A percentile compares a stretch with the other conserved stretches of the same genome.
Conservation (phyloP, 495 filamentous ascomycete genomes). For the Talaromyces borbonicus region DNA sequence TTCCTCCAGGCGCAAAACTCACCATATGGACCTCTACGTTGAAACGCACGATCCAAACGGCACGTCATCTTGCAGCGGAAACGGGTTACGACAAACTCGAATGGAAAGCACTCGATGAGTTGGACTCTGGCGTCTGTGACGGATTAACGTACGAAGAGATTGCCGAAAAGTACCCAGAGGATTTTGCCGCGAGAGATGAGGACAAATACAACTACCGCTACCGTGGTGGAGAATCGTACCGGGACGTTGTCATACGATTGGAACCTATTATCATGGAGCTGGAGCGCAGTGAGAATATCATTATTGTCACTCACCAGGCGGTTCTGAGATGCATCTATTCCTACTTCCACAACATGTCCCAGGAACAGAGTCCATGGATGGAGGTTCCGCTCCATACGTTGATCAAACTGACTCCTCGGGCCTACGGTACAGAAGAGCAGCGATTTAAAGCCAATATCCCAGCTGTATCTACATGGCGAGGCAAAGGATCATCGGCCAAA, state of each 20-base stretch:
- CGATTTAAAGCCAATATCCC: slow-evolving; percentile 81
- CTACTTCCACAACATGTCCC: slow-evolving; percentile 94
- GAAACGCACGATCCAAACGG: slow-evolving; percentile 84
- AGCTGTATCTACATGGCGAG: slow-evolving; percentile 89
- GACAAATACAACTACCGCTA: slow-evolving; percentile 99
- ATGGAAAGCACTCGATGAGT: slow-evolving; percentile 97
- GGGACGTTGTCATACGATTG: slow-evolving; percentile 92
- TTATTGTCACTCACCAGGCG: slow-evolving; percentile 96
- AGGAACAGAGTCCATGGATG: slow-evolving; percentile 95
- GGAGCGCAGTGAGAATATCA: slow-evolving; percentile 89
- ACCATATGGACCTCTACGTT: slow-evolving; percentile 97
- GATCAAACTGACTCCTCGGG: slow-evolving; percentile 89
- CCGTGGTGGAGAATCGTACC: slow-evolving; percentile 91
- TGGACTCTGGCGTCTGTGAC: slow-evolving; percentile 93
- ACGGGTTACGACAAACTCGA: slow-evolving; percentile 81
- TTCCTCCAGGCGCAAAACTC: slow-evolving; percentile 68
- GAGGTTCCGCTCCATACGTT: slow-evolving; percentile 88
- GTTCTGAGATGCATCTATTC: slow-evolving; percentile 95
- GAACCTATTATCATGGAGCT: slow-evolving; percentile 99
- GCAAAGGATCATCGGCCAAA: slow-evolving; percentile 81
- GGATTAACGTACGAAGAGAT: slow-evolving; percentile 93
- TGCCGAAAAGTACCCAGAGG: slow-evolving; percentile 78
- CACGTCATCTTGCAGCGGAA: slow-evolving; percentile 55
- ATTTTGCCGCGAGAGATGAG: slow-evolving; percentile 88
- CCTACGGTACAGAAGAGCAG: slow-evolving; percentile 87